These are phyloP conservation scores for Aspergillus ellipticus DNA, from an alignment of 495 filamentous ascomycete species.

Conservation along the genomic window DNA sequence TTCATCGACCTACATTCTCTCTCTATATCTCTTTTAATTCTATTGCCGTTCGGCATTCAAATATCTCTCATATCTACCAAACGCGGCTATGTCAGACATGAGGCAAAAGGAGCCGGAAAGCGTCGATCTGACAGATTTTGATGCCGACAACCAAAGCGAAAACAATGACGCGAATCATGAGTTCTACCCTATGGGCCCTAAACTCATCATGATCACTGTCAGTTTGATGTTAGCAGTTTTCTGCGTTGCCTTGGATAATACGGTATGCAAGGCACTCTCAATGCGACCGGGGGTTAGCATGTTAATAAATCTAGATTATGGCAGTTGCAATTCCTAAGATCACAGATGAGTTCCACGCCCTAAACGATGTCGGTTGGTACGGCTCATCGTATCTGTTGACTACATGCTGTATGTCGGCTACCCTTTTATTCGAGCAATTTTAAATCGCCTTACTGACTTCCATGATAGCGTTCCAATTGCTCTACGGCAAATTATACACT, in stretches of 20 bases:
- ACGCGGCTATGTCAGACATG: too few species aligned
- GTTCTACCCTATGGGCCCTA: not conserved
- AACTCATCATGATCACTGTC: not conserved
- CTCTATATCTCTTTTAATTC: too few species aligned
- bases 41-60: too few species aligned
- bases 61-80: too few species aligned
- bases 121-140: too few species aligned
- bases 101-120: too few species aligned
- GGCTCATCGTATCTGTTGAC: slow-evolving; percentile 26
- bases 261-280: not conserved
- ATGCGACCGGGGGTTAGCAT: not conserved
- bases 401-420: not conserved
- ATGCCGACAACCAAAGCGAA: too few species aligned
- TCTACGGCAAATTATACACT: not conserved
- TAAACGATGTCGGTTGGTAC: slow-evolving; percentile 66
- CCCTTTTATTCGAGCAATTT: not conserved
- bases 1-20: too few species aligned
- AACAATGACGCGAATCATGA: too few species aligned
- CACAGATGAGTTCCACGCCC: slow-evolving; percentile 60
- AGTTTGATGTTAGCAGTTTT: not conserved
- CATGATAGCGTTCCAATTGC: not conserved
- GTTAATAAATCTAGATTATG: not conserved
- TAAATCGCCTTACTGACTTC: too few species aligned
- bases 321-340: slow-evolving; percentile 21
- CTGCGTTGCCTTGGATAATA: not conserved